phyloP scores from a whole-genome alignment of 805 yeast species.

The Tetrapisispora phaffii region DNA sequence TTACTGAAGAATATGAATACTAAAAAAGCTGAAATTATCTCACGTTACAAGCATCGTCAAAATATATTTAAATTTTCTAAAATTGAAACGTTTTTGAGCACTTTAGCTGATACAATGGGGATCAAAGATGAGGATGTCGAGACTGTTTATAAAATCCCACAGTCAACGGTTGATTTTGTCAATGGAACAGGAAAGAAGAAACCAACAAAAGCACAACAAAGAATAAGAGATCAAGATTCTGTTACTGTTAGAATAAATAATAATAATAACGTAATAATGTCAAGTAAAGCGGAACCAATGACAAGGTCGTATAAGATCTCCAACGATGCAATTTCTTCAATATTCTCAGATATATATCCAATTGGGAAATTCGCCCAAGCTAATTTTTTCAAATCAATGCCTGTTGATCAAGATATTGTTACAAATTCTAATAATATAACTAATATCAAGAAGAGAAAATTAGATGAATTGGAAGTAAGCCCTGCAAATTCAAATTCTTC shows the following conservation, averaged over 20 bases:
- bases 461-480: constrained; percentile 14
- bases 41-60: constrained; percentile 29
- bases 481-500: constrained; percentile 20
- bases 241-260: constrained; percentile 15
- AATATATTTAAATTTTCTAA: constrained; percentile 25
- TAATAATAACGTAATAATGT: constrained; percentile 22
- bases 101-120: constrained; percentile 28
- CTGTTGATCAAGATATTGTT: constrained; percentile 1
- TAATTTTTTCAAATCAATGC: constrained; percentile 9
- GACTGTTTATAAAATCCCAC: constrained; percentile 15
- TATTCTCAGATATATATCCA: constrained; percentile 18
- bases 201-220: constrained; percentile 23
- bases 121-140: constrained; percentile 23
- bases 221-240: constrained; percentile 26
- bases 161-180: constrained; percentile 18
- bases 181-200: constrained; percentile 30
- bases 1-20: constrained; percentile 20
- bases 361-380: constrained; percentile 12
- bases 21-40: constrained; percentile 25
- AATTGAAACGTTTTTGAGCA: constrained; percentile 25
- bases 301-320: constrained; percentile 12
- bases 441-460: constrained; percentile 20
- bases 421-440: neutral
- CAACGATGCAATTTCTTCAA: constrained; percentile 15
- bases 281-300: constrained; percentile 13